These are phyloP conservation scores for Meyerozyma athensensis DNA, from an alignment of 1,139 yeast species.

Conservation along the genomic window DNA sequence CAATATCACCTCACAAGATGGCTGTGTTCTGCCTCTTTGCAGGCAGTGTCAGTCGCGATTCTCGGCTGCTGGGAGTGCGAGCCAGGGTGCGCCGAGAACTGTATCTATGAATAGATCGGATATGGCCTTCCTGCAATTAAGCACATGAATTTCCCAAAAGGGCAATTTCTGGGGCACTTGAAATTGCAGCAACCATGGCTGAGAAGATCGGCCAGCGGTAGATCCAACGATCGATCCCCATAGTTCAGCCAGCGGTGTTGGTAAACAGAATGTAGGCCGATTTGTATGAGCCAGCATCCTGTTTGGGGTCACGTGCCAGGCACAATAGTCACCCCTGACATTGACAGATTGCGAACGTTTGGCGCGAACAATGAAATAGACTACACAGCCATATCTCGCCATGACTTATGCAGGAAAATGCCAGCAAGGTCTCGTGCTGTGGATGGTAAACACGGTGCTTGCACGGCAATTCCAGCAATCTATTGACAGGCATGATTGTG, in stretches of 20 bases:
- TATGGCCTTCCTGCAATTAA: no score
- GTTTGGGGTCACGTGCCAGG: not conserved
- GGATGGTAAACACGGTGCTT: not conserved
- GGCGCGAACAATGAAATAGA: not conserved
- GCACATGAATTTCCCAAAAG: not conserved
- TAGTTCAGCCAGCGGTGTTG: no score
- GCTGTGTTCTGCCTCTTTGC: no score
- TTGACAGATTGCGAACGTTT: conserved; percentile 1
- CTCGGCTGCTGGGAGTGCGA: no score
- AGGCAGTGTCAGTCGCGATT: not conserved
- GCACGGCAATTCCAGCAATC: not conserved
- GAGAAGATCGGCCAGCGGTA: no score
- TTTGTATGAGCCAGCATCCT: not conserved
- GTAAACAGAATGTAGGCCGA: no score
- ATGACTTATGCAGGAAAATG: not conserved
- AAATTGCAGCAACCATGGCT: no score
- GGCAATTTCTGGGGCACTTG: not conserved
- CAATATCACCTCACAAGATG: no score
- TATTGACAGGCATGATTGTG: not conserved
- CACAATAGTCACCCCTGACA: not conserved
- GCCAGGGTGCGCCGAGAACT: no score
- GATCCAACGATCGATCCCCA: no score
- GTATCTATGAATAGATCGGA: no score
- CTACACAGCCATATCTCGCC: not conserved
- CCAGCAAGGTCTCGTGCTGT: not conserved